phyloP scores from a whole-genome alignment of 495 filamentous ascomycete species.

The Penicillium crystallinum region DNA sequence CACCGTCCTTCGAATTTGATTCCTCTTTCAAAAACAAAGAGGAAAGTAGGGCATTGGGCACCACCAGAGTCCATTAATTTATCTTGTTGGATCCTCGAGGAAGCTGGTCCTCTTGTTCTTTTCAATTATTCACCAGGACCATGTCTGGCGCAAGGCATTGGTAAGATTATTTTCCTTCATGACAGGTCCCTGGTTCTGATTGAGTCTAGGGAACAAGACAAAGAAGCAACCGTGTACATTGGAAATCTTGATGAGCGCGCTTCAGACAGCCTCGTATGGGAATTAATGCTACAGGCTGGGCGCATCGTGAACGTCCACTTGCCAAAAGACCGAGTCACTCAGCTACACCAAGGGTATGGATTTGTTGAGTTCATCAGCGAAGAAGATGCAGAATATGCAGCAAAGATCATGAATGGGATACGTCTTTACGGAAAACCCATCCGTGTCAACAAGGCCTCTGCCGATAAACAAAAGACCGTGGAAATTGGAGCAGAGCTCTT shows the following conservation, averaged over 20 bases:
- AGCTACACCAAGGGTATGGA: conserved; percentile 94
- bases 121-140: conserved; percentile 10
- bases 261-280: conserved; percentile 85
- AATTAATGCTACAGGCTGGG: conserved; percentile 95
- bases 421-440: conserved; percentile 91
- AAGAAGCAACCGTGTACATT: conserved; percentile 96
- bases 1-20: background rate
- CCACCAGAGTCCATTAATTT: background rate
- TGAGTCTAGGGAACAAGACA: conserved; percentile 84
- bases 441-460: conserved; percentile 91
- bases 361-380: conserved; percentile 98
- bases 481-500: conserved; percentile 97
- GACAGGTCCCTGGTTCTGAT: conserved; percentile 3
- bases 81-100: background rate
- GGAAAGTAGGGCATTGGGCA: too few species aligned
- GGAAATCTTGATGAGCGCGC: conserved; percentile 97
- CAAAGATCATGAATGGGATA: conserved; percentile 94
- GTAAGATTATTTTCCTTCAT: conserved; percentile 39
- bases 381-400: conserved; percentile 94
- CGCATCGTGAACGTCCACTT: conserved; percentile 96
- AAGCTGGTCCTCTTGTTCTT: background rate
- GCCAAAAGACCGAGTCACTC: conserved; percentile 94
- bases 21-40: background rate
- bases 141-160: conserved; percentile 80
- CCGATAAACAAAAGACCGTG: conserved; percentile 93